Evolutionary conservation across 371 early-diverging fungal genomes (phyloP).

Genomic region (Circinella umbellata): DNA sequence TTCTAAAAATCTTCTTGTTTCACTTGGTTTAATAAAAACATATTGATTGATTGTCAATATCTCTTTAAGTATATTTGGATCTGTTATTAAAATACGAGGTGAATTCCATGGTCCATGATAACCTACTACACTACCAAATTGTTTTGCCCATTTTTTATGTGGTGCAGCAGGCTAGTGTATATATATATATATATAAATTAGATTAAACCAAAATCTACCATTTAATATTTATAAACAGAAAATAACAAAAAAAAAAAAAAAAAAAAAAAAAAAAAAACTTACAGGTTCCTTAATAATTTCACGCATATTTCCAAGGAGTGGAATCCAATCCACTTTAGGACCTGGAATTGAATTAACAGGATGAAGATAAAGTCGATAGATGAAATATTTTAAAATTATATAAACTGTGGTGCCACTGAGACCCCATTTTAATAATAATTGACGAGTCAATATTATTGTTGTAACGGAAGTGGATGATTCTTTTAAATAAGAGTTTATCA

Average conservation of each 20-base stretch:
- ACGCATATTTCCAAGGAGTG: slow-evolving; percentile 56
- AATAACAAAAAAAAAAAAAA: too few relatives aligned
- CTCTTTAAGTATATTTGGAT: slow-evolving; percentile 54
- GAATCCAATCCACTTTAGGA: slow-evolving; percentile 53
- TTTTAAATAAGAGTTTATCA: not conserved
- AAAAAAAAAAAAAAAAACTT: not conserved
- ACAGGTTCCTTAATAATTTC: slow-evolving; percentile 55
- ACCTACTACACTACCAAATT: slow-evolving; percentile 56
- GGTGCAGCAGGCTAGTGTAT: slow-evolving; percentile 47
- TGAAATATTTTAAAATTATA: slow-evolving; percentile 21
- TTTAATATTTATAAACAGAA: too few relatives aligned
- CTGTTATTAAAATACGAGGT: slow-evolving; percentile 51
- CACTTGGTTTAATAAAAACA: slow-evolving; percentile 53
- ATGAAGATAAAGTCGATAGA: slow-evolving; percentile 53
- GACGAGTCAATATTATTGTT: not conserved
- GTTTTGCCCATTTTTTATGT: slow-evolving; percentile 54
- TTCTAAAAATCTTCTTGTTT: slow-evolving; percentile 28
- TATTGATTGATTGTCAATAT: slow-evolving; percentile 55
- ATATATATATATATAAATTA: too few relatives aligned
- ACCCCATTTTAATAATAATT: not conserved
- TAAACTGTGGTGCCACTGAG: slow-evolving; percentile 9
- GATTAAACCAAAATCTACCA: too few relatives aligned
- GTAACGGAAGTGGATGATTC: not conserved
- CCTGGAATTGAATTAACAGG: slow-evolving; percentile 62
- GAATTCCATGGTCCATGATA: slow-evolving; percentile 58